These are phyloP conservation scores for Stereocaulon alpinum DNA, from an alignment of 495 filamentous ascomycete species.

Conservation along the genomic window DNA sequence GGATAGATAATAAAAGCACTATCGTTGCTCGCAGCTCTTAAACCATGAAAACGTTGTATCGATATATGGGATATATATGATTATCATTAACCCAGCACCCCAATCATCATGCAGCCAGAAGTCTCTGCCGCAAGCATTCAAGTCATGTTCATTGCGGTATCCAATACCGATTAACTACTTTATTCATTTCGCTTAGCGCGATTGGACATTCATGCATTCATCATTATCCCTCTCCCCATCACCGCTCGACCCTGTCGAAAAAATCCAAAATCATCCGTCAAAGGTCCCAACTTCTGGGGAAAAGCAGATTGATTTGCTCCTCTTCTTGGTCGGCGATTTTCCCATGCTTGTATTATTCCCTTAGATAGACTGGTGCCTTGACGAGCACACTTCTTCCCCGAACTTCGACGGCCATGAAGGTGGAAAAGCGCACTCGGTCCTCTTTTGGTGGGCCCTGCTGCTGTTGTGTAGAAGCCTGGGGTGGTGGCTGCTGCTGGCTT, in stretches of 20 bases:
- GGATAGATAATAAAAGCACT: too few species aligned
- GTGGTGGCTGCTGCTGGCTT: constrained; percentile 20
- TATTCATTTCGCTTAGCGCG: background rate
- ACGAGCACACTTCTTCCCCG: constrained; percentile 70
- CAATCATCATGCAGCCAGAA: background rate
- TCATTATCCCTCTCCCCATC: background rate
- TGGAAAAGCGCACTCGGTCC: constrained; percentile 65
- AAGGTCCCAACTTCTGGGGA: background rate
- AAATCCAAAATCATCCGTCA: background rate
- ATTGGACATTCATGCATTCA: background rate
- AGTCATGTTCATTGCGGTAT: background rate
- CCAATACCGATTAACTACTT: too few species aligned
- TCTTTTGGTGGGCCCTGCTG: constrained; percentile 30
- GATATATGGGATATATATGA: background rate
- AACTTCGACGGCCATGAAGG: constrained; percentile 79
- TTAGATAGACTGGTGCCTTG: constrained; percentile 81
- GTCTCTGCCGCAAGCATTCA: background rate
- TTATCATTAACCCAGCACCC: background rate
- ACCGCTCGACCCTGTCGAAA: background rate
- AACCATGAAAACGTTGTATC: background rate
- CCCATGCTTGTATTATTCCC: background rate
- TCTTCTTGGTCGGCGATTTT: too few species aligned
- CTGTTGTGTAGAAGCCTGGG: constrained; percentile 26
- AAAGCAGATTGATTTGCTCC: too few species aligned
- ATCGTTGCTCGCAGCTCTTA: too few species aligned